A percentile compares a stretch with the other conserved stretches of the same genome.
Conservation (phyloP, 805 yeast species). For the Yamadazyma olivae region DNA sequence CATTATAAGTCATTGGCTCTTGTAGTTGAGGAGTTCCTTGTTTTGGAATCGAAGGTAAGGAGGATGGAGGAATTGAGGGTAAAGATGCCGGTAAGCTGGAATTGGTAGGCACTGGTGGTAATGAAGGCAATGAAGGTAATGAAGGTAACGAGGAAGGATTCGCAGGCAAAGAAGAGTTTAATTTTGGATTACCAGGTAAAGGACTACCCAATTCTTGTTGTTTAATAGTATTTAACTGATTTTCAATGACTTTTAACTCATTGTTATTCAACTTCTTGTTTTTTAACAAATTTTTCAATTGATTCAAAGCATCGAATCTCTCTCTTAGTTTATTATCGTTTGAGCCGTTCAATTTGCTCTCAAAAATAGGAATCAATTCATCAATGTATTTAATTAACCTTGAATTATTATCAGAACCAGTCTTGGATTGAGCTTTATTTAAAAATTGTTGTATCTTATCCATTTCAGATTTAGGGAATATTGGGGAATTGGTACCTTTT, state of each 20-base stretch:
- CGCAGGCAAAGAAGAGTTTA: neutral
- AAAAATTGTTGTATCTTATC: constrained; percentile 73
- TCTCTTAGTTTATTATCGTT: constrained; percentile 44
- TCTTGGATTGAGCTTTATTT: constrained; percentile 14
- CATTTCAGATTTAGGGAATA: constrained; percentile 71
- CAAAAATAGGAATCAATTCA: constrained; percentile 40
- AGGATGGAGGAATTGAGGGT: constrained; percentile 8
- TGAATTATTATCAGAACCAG: constrained; percentile 8
- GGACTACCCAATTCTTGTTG: constrained; percentile 24
- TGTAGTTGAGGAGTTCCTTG: neutral
- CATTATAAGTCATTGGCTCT: neutral
- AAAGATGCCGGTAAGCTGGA: constrained; percentile 1
- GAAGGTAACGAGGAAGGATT: constrained; percentile 2
- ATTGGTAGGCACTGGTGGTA: constrained; percentile 3
- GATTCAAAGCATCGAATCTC: constrained; percentile 42
- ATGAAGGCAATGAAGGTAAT: constrained; percentile 8
- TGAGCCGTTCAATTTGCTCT: constrained; percentile 34
- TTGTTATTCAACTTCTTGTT: constrained; percentile 22
- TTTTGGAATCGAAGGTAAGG: constrained; percentile 6
- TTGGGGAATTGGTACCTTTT: constrained; percentile 55
- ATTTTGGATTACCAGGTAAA: constrained; percentile 1
- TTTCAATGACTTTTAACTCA: constrained; percentile 37
- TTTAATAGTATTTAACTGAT: constrained; percentile 35
- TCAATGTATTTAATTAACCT: constrained; percentile 32
- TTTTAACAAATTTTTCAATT: constrained; percentile 39